Conservation (phyloP, 2,329 filamentous ascomycete genomes). For the Seiridium unicorne region DNA sequence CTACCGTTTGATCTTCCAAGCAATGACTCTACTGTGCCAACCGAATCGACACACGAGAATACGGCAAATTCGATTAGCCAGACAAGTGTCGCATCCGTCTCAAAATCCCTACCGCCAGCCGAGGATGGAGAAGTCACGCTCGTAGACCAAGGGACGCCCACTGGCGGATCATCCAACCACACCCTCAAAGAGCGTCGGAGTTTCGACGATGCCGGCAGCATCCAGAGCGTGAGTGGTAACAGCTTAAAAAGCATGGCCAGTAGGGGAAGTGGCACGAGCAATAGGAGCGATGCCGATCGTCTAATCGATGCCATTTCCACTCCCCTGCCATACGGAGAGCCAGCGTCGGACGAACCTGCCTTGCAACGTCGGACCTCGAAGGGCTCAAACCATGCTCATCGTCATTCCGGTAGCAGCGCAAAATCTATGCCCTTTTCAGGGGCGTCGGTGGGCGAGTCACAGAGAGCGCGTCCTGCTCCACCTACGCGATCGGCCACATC, state of each 20-base stretch:
- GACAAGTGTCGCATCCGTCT: slow-evolving; percentile 28
- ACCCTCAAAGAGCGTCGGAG: slow-evolving; percentile 26
- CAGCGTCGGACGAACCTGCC: slow-evolving; percentile 19
- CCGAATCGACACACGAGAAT: slow-evolving; percentile 12
- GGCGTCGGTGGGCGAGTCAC: neutral
- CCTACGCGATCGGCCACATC: slow-evolving; percentile 1
- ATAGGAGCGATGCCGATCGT: slow-evolving; percentile 64
- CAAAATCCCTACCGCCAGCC: slow-evolving; percentile 25
- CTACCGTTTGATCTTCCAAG: slow-evolving; percentile 68
- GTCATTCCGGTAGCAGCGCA: slow-evolving; percentile 9
- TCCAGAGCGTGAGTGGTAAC: slow-evolving; percentile 30
- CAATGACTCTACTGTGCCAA: slow-evolving; percentile 31
- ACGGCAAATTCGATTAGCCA: slow-evolving; percentile 15
- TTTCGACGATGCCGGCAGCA: slow-evolving; percentile 36
- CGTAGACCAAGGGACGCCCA: slow-evolving; percentile 44
- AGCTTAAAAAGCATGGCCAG: slow-evolving; percentile 24
- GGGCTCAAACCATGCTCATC: slow-evolving; percentile 6
- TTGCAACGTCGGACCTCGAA: slow-evolving; percentile 18
- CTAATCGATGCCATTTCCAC: slow-evolving; percentile 71
- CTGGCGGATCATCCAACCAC: slow-evolving; percentile 15
- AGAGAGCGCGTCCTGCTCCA: neutral
- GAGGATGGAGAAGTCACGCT: slow-evolving; percentile 59
- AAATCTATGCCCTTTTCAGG: slow-evolving; percentile 11
- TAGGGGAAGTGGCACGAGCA: slow-evolving; percentile 48
- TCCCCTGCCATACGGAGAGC: slow-evolving; percentile 44